Evolutionary conservation across 768 basidiomycete genomes (phyloP).

Genomic region (Termitomyces sp.): DNA sequence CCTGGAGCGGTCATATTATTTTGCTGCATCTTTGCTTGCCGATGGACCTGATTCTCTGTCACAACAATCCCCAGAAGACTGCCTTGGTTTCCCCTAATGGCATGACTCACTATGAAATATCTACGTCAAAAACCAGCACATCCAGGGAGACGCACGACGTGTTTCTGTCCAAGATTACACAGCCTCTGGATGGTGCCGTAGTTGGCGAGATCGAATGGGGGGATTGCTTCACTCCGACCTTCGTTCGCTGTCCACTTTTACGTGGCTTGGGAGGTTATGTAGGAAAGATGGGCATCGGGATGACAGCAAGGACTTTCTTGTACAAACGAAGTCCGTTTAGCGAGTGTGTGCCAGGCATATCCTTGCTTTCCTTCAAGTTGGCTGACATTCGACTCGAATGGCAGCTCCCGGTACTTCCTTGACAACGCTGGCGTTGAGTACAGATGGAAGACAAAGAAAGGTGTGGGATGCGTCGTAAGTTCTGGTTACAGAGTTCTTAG

Average conservation of each 20-base stretch:
- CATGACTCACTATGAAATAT: constrained; percentile 42
- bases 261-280: constrained; percentile 21
- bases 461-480: constrained; percentile 36
- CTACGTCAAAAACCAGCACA: constrained; percentile 25
- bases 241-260: constrained; percentile 34
- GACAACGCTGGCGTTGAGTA: constrained; percentile 46
- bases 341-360: constrained; percentile 25
- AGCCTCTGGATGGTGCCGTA: constrained; percentile 32
- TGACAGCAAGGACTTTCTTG: constrained; percentile 33
- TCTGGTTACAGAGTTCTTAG: neutral
- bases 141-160: constrained; percentile 19
- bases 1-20: constrained; percentile 6
- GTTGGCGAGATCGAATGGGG: constrained; percentile 49
- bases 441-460: constrained; percentile 38
- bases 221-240: constrained; percentile 32
- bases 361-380: neutral
- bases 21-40: neutral
- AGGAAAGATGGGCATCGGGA: constrained; percentile 22
- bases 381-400: neutral
- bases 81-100: constrained; percentile 46
- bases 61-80: constrained; percentile 44
- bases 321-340: constrained; percentile 37
- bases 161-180: constrained; percentile 32
- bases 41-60: constrained; percentile 50
- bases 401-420: constrained; percentile 42